phyloP scores from a whole-genome alignment of 352 stramenopile species.

The Phytophthora foliorum region DNA sequence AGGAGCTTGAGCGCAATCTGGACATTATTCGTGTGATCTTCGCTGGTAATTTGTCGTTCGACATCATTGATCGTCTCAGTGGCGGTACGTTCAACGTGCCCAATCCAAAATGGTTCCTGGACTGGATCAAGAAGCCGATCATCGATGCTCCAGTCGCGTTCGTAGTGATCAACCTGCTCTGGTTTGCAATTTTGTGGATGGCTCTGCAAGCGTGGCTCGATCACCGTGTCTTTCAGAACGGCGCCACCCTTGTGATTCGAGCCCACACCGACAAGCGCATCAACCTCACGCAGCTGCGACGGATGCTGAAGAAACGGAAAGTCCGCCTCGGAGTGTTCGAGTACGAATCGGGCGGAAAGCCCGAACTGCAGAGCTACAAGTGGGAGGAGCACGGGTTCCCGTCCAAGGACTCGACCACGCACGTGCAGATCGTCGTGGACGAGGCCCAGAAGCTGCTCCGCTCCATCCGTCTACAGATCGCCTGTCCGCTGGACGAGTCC shows the following conservation, averaged over 20 bases:
- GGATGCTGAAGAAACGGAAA: constrained; percentile 50
- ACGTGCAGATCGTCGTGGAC: constrained; percentile 83
- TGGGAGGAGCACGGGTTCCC: constrained; percentile 90
- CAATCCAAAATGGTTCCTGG: constrained; percentile 86
- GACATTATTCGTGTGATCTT: constrained; percentile 95
- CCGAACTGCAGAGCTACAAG: constrained; percentile 83
- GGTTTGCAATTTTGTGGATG: constrained; percentile 74
- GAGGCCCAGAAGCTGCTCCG: constrained; percentile 68
- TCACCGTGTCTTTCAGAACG: constrained; percentile 60
- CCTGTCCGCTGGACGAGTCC: constrained; percentile 62
- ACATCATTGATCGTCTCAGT: constrained; percentile 95
- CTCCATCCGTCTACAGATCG: constrained; percentile 73
- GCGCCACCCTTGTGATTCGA: constrained; percentile 92
- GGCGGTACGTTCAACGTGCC: constrained; percentile 93
- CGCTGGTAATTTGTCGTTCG: constrained; percentile 94
- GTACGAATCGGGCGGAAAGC: constrained; percentile 40
- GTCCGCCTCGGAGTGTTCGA: constrained; percentile 49
- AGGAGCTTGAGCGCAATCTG: constrained; percentile 71
- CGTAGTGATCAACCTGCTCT: constrained; percentile 82
- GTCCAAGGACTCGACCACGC: constrained; percentile 83
- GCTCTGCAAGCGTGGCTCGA: constrained; percentile 56
- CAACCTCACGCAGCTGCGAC: constrained; percentile 52
- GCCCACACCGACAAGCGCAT: constrained; percentile 80
- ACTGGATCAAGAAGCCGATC: constrained; percentile 78
- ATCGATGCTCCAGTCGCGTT: constrained; percentile 74